These are phyloP conservation scores for Przewalskia tangutica DNA, from an alignment of 257 asterid genomes.

Conservation along the genomic window DNA sequence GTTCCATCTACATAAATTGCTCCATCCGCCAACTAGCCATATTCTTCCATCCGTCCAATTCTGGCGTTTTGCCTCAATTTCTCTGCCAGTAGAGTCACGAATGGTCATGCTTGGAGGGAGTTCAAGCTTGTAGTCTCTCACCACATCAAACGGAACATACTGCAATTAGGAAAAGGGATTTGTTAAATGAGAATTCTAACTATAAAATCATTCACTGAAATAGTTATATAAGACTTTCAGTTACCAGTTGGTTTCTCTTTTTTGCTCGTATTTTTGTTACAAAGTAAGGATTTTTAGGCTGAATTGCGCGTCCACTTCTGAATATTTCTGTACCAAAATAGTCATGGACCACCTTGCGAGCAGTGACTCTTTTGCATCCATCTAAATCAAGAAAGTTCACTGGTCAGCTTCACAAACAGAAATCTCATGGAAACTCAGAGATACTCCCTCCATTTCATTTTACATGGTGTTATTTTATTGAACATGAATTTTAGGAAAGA, in stretches of 20 bases:
- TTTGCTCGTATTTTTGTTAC: neutral
- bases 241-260: neutral
- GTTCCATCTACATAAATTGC: slow-evolving; percentile 2
- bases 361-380: neutral
- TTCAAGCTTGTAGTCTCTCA: neutral
- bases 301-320: neutral
- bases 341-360: neutral
- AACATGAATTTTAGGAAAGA: neutral
- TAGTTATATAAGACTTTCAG: neutral
- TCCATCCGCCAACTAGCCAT: slow-evolving; percentile 2
- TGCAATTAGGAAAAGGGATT: neutral
- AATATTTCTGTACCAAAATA: neutral
- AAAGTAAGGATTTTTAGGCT: slow-evolving; percentile 9
- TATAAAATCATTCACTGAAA: neutral
- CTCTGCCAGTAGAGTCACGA: neutral
- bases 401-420: neutral
- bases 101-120: neutral
- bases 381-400: neutral
- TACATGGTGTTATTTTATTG: neutral
- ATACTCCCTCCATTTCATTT: neutral
- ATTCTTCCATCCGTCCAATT: slow-evolving; percentile 6
- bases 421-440: neutral
- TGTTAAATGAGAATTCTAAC: neutral
- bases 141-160: slow-evolving; percentile 4
- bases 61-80: neutral